Evolutionary conservation across 495 filamentous ascomycete species (phyloP).

Genomic region (Daldinia bambusicola): DNA sequence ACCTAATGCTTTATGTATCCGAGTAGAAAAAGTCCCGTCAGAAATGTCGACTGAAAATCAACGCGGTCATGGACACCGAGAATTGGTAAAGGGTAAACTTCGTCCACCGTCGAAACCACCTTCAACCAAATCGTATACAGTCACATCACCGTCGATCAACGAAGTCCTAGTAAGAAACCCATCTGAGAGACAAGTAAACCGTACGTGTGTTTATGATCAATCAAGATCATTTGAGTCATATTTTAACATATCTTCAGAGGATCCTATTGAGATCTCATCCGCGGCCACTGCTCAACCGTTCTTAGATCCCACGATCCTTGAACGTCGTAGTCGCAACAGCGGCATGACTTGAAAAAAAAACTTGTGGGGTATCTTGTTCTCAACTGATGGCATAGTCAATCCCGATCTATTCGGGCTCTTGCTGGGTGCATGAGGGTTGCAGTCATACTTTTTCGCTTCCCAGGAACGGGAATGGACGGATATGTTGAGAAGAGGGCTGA

Average conservation of each 20-base stretch:
- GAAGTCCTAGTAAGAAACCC: constrained; percentile 48
- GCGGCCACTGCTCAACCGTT: constrained; percentile 53
- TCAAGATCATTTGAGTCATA: constrained; percentile 17
- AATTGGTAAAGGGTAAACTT: constrained; percentile 43
- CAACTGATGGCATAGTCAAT: constrained; percentile 13
- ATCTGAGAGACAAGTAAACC: constrained; percentile 22
- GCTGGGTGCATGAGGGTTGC: background rate
- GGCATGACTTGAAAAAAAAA: constrained; percentile 20
- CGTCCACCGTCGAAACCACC: constrained; percentile 36
- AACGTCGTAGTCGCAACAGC: constrained; percentile 36
- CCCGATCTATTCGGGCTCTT: background rate
- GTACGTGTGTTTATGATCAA: constrained; percentile 33
- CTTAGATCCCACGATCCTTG: constrained; percentile 52
- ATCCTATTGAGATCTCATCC: constrained; percentile 48
- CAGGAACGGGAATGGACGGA: constrained; percentile 18
- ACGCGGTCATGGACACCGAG: constrained; percentile 21
- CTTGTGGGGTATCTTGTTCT: constrained; percentile 2
- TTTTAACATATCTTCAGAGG: constrained; percentile 31
- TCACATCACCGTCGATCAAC: constrained; percentile 46
- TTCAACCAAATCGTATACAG: constrained; percentile 48
- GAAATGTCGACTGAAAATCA: constrained; percentile 13
- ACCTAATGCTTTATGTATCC: background rate
- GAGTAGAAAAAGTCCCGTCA: background rate
- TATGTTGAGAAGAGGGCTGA: constrained; percentile 18
- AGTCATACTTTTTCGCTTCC: constrained; percentile 13